A percentile compares a stretch with the other conserved stretches of the same genome.
phyloP scores from a whole-genome alignment of 2,329 filamentous ascomycete genomes.

The Zasmidium citrigriseum region DNA sequence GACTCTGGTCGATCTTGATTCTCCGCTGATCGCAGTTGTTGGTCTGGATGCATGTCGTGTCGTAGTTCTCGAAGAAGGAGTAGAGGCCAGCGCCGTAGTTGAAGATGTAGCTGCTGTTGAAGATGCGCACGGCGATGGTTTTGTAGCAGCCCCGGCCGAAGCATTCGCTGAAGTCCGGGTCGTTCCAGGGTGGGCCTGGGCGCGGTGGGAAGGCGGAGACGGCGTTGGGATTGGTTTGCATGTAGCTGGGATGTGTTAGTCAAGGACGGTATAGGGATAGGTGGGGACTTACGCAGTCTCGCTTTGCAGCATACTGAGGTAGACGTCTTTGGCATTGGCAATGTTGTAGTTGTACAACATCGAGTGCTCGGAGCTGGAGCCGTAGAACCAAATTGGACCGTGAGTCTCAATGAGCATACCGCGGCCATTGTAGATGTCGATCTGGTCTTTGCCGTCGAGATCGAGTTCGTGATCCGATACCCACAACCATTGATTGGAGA shows the following conservation, averaged over 20 bases:
- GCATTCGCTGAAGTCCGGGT: constrained; percentile 71
- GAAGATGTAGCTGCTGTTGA: constrained; percentile 57
- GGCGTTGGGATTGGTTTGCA: constrained; percentile 79
- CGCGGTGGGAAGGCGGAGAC: constrained; percentile 64
- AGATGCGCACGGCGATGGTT: constrained; percentile 73
- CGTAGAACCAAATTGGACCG: constrained; percentile 57
- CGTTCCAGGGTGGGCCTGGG: constrained; percentile 51
- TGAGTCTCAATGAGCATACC: constrained; percentile 71
- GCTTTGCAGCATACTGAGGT: constrained; percentile 80
- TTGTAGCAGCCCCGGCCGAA: constrained; percentile 60
- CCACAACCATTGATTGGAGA: constrained; percentile 90
- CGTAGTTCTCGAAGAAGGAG: constrained; percentile 59
- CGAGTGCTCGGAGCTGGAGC: constrained; percentile 65
- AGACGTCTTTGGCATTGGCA: constrained; percentile 73
- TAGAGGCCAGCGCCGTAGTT: constrained; percentile 57
- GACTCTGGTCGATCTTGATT: constrained; percentile 43
- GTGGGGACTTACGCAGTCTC: constrained; percentile 70
- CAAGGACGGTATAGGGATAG: background rate
- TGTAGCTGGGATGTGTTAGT: constrained; percentile 49
- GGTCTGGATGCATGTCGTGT: constrained; percentile 46
- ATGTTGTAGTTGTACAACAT: constrained; percentile 80
- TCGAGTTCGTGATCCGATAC: constrained; percentile 90
- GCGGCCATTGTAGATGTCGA: constrained; percentile 83
- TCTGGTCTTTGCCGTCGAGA: constrained; percentile 67
- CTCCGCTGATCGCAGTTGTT: constrained; percentile 53